Evolutionary conservation across 106 monocot genomes (phyloP).

Genomic region (Apostasia ramifera): DNA sequence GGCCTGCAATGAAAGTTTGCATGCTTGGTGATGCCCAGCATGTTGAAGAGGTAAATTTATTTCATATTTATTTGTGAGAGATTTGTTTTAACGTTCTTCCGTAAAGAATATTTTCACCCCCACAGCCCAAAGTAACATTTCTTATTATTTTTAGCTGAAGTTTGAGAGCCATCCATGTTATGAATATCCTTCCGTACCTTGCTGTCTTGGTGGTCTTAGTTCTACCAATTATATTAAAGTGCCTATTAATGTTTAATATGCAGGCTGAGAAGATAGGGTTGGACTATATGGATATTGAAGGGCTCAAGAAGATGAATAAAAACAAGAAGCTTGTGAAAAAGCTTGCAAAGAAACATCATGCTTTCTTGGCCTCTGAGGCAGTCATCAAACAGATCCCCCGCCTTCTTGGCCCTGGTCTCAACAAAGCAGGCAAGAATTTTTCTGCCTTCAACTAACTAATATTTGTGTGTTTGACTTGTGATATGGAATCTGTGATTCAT

Average conservation of each 20-base stretch:
- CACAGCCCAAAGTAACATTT: not conserved
- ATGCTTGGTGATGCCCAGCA: conserved; percentile 35
- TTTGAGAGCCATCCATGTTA: no score
- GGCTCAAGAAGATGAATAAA: conserved; percentile 29
- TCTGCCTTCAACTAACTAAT: not conserved
- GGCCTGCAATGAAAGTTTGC: conserved; percentile 21
- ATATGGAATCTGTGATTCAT: no score
- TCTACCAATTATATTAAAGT: not conserved
- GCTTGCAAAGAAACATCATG: conserved; percentile 30
- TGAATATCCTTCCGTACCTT: no score
- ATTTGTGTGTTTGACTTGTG: no score
- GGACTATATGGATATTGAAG: conserved; percentile 27
- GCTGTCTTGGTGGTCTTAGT: not conserved
- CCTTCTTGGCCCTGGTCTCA: conserved; percentile 29
- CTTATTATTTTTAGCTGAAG: not conserved
- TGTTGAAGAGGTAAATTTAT: conserved; percentile 22
- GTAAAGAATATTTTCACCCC: not conserved
- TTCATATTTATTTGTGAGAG: not conserved
- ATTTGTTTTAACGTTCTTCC: not conserved
- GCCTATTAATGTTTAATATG: not conserved
- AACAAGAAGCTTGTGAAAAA: conserved; percentile 34
- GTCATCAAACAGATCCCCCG: conserved; percentile 28
- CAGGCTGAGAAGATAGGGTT: conserved; percentile 30
- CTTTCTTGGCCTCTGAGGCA: conserved; percentile 18
- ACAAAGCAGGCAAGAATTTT: conserved; percentile 27